A percentile compares a stretch with the other conserved stretches of the same genome.
Evolutionary conservation across 139 green algal genomes (phyloP).

Genomic region (Klebsormidium nitens): DNA sequence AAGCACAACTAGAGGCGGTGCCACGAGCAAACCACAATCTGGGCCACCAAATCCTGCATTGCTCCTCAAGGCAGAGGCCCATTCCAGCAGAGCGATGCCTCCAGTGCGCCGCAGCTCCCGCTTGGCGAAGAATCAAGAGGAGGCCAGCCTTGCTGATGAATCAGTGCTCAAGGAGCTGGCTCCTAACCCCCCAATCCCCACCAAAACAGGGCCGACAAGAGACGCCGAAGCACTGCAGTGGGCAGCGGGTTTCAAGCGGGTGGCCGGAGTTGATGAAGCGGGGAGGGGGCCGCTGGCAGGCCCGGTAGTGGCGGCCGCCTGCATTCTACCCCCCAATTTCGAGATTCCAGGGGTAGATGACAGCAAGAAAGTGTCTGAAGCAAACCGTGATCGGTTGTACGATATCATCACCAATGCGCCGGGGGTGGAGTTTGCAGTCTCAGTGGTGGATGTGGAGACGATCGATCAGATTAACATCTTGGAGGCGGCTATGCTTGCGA

Average conservation of each 20-base stretch:
- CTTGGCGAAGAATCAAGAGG: no score
- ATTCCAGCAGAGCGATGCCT: no score
- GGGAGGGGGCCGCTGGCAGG: conserved; percentile 81
- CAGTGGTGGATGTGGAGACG: conserved; percentile 50
- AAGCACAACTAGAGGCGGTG: no score
- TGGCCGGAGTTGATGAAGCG: conserved; percentile 71
- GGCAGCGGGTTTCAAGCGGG: conserved; percentile 14
- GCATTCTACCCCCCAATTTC: conserved; percentile 30
- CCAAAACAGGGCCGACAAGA: no score
- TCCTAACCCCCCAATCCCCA: no score
- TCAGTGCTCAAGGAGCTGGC: no score
- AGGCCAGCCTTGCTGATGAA: no score
- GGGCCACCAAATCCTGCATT: no score
- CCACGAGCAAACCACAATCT: no score
- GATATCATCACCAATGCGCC: conserved; percentile 4
- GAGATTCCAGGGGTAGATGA: conserved; percentile 40
- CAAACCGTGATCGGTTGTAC: conserved; percentile 60
- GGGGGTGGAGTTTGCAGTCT: conserved; percentile 13
- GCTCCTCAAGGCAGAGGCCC: no score
- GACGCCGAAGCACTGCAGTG: no score
- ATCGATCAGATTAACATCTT: conserved; percentile 94
- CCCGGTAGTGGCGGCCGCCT: conserved; percentile 72
- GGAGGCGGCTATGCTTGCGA: conserved; percentile 40
- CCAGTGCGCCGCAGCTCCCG: no score
- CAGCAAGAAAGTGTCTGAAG: conserved; percentile 75